phyloP scores from a whole-genome alignment of 2,329 filamentous ascomycete species.

The Penicillium sp. region DNA sequence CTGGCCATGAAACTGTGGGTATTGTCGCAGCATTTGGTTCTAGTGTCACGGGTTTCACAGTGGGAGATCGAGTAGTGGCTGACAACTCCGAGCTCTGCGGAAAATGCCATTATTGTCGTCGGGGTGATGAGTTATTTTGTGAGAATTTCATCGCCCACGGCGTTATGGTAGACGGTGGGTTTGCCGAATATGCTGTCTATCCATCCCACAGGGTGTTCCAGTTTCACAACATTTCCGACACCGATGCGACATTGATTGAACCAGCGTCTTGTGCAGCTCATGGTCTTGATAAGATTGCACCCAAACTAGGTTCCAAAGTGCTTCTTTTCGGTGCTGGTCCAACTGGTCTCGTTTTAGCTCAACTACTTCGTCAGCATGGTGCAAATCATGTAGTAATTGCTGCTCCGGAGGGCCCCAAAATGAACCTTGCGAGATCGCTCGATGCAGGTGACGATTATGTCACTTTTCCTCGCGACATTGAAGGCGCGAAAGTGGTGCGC shows the following conservation, averaged over 20 bases:
- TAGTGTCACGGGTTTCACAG: background rate
- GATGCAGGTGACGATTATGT: conserved; percentile 6
- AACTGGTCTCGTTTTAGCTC: conserved; percentile 58
- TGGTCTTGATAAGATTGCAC: conserved; percentile 64
- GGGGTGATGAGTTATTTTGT: background rate
- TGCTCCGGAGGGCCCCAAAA: conserved; percentile 59
- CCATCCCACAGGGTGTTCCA: conserved; percentile 54
- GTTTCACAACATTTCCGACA: conserved; percentile 61
- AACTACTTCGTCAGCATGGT: conserved; percentile 57
- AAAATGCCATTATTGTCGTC: background rate
- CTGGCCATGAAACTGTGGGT: conserved; percentile 2
- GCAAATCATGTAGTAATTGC: conserved; percentile 62
- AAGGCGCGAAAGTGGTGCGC: background rate
- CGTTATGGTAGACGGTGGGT: background rate
- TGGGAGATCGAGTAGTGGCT: background rate
- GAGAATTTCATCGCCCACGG: conserved; percentile 2
- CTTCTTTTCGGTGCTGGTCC: conserved; percentile 67
- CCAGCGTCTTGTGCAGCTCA: conserved; percentile 69
- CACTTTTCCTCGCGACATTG: background rate
- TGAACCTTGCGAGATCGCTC: conserved; percentile 53
- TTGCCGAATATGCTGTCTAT: background rate
- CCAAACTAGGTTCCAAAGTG: conserved; percentile 61
- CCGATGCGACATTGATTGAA: conserved; percentile 68
- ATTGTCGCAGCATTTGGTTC: background rate
- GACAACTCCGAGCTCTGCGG: conserved; percentile 3